Base-by-base conservation (phyloP, 805 yeast genomes). In the Candida palmyrensis region DNA sequence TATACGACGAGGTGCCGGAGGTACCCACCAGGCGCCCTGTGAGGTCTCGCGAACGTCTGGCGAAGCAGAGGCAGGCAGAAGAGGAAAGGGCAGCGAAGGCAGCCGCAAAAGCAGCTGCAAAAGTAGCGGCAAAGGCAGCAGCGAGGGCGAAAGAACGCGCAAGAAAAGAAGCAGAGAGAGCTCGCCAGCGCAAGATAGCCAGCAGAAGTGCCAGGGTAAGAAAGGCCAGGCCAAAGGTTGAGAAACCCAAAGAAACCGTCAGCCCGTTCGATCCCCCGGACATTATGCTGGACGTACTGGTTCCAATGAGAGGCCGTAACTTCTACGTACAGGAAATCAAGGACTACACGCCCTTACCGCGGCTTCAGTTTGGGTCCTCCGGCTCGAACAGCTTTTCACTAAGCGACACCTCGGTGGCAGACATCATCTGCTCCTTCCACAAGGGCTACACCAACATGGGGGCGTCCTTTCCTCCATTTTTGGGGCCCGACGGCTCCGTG, bases 191-290 rank as follows among this genome's bases (percentile, higher is more conserved):
- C n/a, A n/a, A n/a, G n/a, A n/a, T n/a, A n/a, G n/a, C n/a, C n/a
- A n/a, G n/a, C n/a, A n/a, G n/a, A n/a, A n/a, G n/a, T 17, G 32
- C 26, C 17, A 28, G 27, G 17, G 21, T 22, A 25, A 27, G 23
- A 25, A 35, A 17, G 14, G 25, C 20, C 14, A 35, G 38, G 19
- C 36, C 40, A 12, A 39, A 32, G 15, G 38, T 18, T n/a, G 40
- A 32, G 13, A 55, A 47, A n/a, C 44, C 39, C 10, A 51, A 43
- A 3, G 62, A 54, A 13, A 11, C 12, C n/a, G 43, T 51, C n/a
- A 60, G 65, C 46, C 66, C 67, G 3, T 66, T 47, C 42, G 68
- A 62, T 39, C 72, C 72, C 1, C 42, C 49, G 5, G 59, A 59
- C 35, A 57, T 66, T 16, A 45, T 40, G 7, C 47, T 50, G 1